Conservation (phyloP, 2,329 filamentous ascomycete genomes). For the Aureobasidium sp. region DNA sequence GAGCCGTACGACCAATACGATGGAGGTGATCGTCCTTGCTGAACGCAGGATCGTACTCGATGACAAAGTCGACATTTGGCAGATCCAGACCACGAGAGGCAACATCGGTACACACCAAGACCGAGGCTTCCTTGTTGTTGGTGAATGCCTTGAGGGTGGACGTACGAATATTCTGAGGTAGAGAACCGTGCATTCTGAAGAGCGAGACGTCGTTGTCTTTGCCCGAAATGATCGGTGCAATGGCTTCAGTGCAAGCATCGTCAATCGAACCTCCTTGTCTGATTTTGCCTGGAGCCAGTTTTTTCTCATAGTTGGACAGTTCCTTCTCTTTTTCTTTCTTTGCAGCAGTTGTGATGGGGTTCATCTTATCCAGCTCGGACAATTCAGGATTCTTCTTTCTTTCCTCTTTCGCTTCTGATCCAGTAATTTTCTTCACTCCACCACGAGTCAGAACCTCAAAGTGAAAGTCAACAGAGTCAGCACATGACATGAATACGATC, state of each 20-base stretch:
- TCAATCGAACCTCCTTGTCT: conserved; percentile 35
- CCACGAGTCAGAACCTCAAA: conserved; percentile 67
- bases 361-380: conserved; percentile 21
- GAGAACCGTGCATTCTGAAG: conserved; percentile 84
- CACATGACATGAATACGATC: conserved; percentile 94
- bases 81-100: conserved; percentile 92
- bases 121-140: conserved; percentile 62
- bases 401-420: conserved; percentile 23
- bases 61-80: conserved; percentile 85
- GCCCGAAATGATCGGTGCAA: conserved; percentile 61
- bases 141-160: conserved; percentile 77
- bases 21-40: conserved; percentile 90
- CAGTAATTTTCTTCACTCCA: conserved; percentile 32
- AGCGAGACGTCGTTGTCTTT: conserved; percentile 64
- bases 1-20: conserved; percentile 87
- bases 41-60: conserved; percentile 95
- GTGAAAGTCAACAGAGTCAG: conserved; percentile 95
- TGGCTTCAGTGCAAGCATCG: conserved; percentile 52
- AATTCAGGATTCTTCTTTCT: conserved; percentile 21
- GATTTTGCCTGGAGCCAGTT: conserved; percentile 30
- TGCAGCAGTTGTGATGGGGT: conserved; percentile 3
- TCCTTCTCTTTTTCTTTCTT: conserved; percentile 19
- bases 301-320: conserved; percentile 2
- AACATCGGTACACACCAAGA: conserved; percentile 91
- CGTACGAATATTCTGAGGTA: conserved; percentile 80